These are phyloP conservation scores for Heracleum sosnowskyi DNA, from an alignment of 129 eudicot genomes.

Conservation along the genomic window DNA sequence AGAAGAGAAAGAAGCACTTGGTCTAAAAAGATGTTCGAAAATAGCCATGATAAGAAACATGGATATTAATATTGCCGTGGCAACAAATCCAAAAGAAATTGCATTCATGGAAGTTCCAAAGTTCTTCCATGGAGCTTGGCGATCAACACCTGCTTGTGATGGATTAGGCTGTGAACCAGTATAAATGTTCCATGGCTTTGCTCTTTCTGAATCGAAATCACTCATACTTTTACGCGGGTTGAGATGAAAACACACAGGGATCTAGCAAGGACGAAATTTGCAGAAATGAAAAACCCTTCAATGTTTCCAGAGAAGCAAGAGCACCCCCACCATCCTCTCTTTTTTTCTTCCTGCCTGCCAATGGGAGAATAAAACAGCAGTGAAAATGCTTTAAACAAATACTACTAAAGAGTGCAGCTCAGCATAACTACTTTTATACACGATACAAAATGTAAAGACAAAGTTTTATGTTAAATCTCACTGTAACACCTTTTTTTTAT, in stretches of 20 bases:
- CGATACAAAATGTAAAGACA: conserved; percentile 27
- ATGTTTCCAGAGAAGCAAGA: conserved; percentile 8
- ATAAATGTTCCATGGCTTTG: conserved; percentile 66
- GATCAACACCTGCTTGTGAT: conserved; percentile 34
- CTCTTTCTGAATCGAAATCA: conserved; percentile 44
- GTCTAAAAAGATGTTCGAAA: conserved; percentile 72
- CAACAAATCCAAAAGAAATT: conserved; percentile 75
- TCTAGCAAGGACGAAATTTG: background rate
- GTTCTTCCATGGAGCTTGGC: conserved; percentile 61
- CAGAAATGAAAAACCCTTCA: background rate
- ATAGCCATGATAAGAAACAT: conserved; percentile 88
- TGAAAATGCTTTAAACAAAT: conserved; percentile 16
- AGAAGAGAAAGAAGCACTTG: conserved; percentile 49
- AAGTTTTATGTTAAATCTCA: conserved; percentile 5
- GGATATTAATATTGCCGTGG: conserved; percentile 72
- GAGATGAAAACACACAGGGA: background rate
- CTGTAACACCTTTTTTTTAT: background rate
- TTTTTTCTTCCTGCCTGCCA: conserved; percentile 8
- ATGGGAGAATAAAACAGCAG: conserved; percentile 21
- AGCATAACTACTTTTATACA: conserved; percentile 22
- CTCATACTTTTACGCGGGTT: conserved; percentile 21
- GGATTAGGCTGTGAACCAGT: conserved; percentile 43
- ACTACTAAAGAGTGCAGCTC: conserved; percentile 18
- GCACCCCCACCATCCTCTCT: conserved; percentile 4
- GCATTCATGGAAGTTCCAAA: conserved; percentile 76